Conservation (phyloP, 257 asterid species). For the Rauvolfia tetraphylla region DNA sequence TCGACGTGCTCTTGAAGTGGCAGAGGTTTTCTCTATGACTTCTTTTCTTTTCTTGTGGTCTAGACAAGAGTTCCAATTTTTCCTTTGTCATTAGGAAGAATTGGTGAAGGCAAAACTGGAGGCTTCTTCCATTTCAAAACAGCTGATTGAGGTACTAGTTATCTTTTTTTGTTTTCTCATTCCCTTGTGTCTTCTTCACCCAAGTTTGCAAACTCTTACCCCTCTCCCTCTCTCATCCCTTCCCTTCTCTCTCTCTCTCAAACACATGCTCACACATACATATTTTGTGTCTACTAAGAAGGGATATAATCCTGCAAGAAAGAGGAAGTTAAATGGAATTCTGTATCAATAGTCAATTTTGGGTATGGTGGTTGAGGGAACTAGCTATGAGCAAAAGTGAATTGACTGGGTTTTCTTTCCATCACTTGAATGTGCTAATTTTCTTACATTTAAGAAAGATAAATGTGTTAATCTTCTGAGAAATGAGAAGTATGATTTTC, state of each 20-base stretch:
- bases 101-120: constrained; percentile 46
- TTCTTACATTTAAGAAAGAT: not conserved
- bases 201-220: not conserved
- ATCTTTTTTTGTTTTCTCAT: not conserved
- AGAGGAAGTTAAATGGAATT: too few relatives aligned
- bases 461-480: not conserved
- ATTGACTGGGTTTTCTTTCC: not conserved
- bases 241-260: constrained; percentile 8
- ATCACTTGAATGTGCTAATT: not conserved
- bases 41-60: not conserved
- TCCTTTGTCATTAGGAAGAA: constrained; percentile 38
- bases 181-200: too few relatives aligned
- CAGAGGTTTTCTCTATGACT: constrained; percentile 33
- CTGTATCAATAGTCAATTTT: not conserved
- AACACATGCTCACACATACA: not conserved
- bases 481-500: not conserved
- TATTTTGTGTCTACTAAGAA: not conserved
- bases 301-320: too few relatives aligned
- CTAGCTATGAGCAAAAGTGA: not conserved
- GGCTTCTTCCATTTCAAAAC: constrained; percentile 33
- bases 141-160: constrained; percentile 35
- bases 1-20: constrained; percentile 40
- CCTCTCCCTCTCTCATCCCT: too few relatives aligned
- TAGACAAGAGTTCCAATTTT: constrained; percentile 18
- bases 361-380: not conserved